These are phyloP conservation scores for Arabis alpina DNA, from an alignment of 345 rosid species.

Conservation along the genomic window DNA sequence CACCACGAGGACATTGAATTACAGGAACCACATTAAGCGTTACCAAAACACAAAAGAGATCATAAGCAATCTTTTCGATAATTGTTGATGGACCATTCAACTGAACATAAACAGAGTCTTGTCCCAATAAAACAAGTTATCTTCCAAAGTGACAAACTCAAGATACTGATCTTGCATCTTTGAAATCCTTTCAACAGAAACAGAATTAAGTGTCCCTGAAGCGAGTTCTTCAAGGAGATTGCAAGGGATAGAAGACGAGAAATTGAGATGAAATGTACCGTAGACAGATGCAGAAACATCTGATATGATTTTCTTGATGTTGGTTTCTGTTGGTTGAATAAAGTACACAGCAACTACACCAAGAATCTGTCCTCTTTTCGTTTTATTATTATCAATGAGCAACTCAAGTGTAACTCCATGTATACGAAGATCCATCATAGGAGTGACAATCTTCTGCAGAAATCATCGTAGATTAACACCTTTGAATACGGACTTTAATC, in stretches of 20 bases:
- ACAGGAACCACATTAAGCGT: constrained; percentile 76
- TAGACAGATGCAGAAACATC: constrained; percentile 71
- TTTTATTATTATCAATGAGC: constrained; percentile 50
- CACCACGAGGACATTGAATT: constrained; percentile 74
- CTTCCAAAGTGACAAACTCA: constrained; percentile 79
- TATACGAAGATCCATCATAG: constrained; percentile 75
- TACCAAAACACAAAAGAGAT: constrained; percentile 70
- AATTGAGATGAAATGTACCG: constrained; percentile 70
- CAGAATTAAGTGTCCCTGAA: constrained; percentile 62
- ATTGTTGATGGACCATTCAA: constrained; percentile 83
- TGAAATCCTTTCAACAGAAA: constrained; percentile 56
- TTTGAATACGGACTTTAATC: no score
- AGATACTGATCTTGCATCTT: constrained; percentile 83
- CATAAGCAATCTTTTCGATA: constrained; percentile 72
- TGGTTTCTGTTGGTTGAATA: constrained; percentile 62
- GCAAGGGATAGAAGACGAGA: constrained; percentile 72
- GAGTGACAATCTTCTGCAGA: constrained; percentile 70
- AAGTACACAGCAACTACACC: constrained; percentile 81
- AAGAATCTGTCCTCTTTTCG: constrained; percentile 57
- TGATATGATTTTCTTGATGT: constrained; percentile 61
- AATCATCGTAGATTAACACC: constrained; percentile 71
- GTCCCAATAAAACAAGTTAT: constrained; percentile 71
- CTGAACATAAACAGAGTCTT: constrained; percentile 65
- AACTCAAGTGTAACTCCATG: constrained; percentile 76
- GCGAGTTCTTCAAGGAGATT: constrained; percentile 75